Evolutionary conservation across 2,329 filamentous ascomycete genomes (phyloP), one percentile per base, ranked within the genome.

Genomic region (Fusarium multiceps): DNA sequence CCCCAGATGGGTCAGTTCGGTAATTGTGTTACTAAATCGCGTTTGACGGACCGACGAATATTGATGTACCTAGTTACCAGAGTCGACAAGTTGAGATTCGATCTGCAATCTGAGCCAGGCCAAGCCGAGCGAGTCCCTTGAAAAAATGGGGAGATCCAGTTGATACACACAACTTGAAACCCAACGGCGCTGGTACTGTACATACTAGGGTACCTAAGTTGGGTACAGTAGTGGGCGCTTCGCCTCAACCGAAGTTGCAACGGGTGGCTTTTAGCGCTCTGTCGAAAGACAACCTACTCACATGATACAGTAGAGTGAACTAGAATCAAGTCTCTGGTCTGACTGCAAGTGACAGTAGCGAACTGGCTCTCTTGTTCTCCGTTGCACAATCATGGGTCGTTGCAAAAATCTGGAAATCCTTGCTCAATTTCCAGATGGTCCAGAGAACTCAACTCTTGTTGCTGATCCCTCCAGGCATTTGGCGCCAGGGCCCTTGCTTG

Each of bases 161-260:
- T 66, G 49, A 50, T 69, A 59, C 46, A 41, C 41, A 37, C 45
- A 68, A 61, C 55, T 55, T 71, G 68, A 71, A 71, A 71, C 68
- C 46, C 55, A 62, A 62, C 55, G 68, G 68, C 23, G 57, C 43
- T 55, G 55, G 30, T 37, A n/a, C 34, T n/a, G 18, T 37, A 37
- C 9, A 18, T 37, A 37, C 34, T 37, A 25, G 23, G 23, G 23
- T 25, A 34, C 28, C 28, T 28, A 30, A 37, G 34, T 37, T 37
- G 18, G 34, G 34, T n/a, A 37, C 34, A 37, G 34, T 41, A 42
- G 55, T 67, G 50, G 67, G 57, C 63, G 63, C 59, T 48, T 71
- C 28, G 51, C 54, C 65, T 59, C 56, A 59, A 61, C 21, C 49
- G 41, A 59, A 40, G 30, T 47, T 47, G n/a, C 37, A 41, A 66